Evolutionary conservation across 306 rosid genomes (phyloP).

Genomic region (Prunus mongolica): DNA sequence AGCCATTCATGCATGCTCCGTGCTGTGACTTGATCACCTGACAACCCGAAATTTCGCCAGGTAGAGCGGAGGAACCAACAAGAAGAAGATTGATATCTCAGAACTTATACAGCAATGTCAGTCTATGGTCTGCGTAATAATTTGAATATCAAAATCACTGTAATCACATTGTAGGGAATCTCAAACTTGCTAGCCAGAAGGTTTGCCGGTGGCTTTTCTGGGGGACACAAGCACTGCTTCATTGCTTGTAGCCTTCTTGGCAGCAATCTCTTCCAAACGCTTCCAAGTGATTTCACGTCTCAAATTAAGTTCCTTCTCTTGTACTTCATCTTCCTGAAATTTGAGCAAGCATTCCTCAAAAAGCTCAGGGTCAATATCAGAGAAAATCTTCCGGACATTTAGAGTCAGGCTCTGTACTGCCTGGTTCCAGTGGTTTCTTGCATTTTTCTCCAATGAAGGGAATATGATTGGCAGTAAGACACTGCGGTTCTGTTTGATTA

Average conservation of each 20-base stretch:
- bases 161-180: conserved; percentile 6
- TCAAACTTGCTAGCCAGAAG: conserved; percentile 47
- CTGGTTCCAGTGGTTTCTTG: conserved; percentile 85
- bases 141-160: conserved; percentile 14
- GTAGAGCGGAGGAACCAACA: conserved; percentile 18
- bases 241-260: conserved; percentile 59
- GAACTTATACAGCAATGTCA: conserved; percentile 14
- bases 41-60: background rate
- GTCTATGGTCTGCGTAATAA: conserved; percentile 15
- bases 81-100: conserved; percentile 20
- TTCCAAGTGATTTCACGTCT: conserved; percentile 76
- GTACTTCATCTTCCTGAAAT: conserved; percentile 70
- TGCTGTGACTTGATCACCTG: conserved; percentile 23
- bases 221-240: conserved; percentile 79
- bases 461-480: conserved; percentile 77
- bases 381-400: conserved; percentile 82
- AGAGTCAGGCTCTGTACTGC: conserved; percentile 87
- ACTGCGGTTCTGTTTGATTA: conserved; percentile 76
- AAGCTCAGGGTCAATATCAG: conserved; percentile 67
- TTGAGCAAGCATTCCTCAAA: conserved; percentile 70
- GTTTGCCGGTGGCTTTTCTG: conserved; percentile 36
- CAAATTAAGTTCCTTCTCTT: conserved; percentile 38
- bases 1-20: conserved; percentile 24
- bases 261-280: conserved; percentile 86
- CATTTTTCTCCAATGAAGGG: conserved; percentile 75